Evolutionary conservation across 1,139 yeast genomes (phyloP).

Genomic region (Pichia kudriavzevii): DNA sequence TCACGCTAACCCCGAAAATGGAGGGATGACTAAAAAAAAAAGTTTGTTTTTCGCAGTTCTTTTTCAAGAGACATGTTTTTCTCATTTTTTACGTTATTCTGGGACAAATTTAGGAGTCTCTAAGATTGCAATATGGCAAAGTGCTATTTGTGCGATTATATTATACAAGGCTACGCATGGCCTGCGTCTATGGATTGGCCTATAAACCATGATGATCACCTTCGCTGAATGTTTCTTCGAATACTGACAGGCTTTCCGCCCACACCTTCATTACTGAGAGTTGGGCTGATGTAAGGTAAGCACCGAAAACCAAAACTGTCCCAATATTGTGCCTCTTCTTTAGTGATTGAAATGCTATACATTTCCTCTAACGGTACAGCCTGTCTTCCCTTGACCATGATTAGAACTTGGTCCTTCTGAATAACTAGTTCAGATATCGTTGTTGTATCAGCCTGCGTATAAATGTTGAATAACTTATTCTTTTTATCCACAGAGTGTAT

Average conservation of each 20-base stretch:
- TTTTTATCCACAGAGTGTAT: conserved; percentile 55
- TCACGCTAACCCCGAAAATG: too few species aligned
- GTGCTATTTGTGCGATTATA: too few species aligned
- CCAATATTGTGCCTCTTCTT: conserved; percentile 7
- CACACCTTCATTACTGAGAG: conserved; percentile 31
- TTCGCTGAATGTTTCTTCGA: conserved; percentile 38
- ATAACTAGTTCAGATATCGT: conserved; percentile 16
- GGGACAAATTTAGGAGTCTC: too few species aligned
- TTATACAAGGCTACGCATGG: too few species aligned
- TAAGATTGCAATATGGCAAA: too few species aligned
- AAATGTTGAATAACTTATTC: conserved; percentile 41
- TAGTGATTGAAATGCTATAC: conserved; percentile 21
- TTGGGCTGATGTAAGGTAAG: conserved; percentile 12
- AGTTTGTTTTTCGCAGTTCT: too few species aligned
- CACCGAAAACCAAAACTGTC: conserved; percentile 4
- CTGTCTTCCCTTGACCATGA: conserved; percentile 60
- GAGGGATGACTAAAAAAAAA: too few species aligned
- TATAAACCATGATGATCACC: conserved; percentile 2
- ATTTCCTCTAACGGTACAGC: conserved; percentile 42
- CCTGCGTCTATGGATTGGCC: not conserved
- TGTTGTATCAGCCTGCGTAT: conserved; percentile 40
- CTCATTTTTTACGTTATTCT: too few species aligned
- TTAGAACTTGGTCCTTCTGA: conserved; percentile 30
- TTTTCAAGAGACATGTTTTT: too few species aligned
- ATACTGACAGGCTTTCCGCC: conserved; percentile 59